Evolutionary conservation across 2,329 filamentous ascomycete genomes (phyloP), one percentile per base, ranked within the genome.

Genomic region (Seiridium unicorne): DNA sequence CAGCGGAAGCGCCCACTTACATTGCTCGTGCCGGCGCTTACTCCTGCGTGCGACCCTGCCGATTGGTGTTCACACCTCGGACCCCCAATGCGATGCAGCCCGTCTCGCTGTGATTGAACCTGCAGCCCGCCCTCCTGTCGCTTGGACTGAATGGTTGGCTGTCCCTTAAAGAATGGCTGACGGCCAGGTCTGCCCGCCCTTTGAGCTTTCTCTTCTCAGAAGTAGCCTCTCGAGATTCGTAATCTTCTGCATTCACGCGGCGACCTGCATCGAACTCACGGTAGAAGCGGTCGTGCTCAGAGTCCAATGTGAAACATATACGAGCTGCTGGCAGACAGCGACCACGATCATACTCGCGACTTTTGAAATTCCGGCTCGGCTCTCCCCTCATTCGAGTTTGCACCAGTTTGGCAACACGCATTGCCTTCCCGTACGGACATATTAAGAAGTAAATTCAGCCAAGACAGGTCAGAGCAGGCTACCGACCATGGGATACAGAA

Each of bases 401-500:
- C 18, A 26, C 18, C 18, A 26, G 18, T 26, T 26, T 26, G 18
- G 18, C 18, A 26, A 26, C 18, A 26, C 18, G 18, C 18, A 26
- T 26, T 26, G 18, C 18, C 18, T 26, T 26, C 18, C 18, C 18
- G 18, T 26, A 26, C 18, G 18, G 18, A 26, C 18, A 26, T 26
- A 26, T 26, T 26, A 26, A 26, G 18, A 26, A 26, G 18, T n/a
- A 53, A 35, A 32, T 53, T 51, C 13, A 13, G 38, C 5, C 32
- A 11, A n/a, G 13, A 53, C 47, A 10, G 26, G n/a, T 26, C 18
- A 42, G 51, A 18, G 31, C 55, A 49, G 55, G 61, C 59, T 61
- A 63, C 10, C 54, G 40, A 68, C 56, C 51, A 79, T 79, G 77
- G 69, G 66, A 51, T 86, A 86, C 71, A 77, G 75, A 74, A 80